A percentile compares a stretch with the other conserved stretches of the same genome.
Evolutionary conservation across 2,329 filamentous ascomycete species (phyloP).

Genomic region (Verticillium tricorpus): DNA sequence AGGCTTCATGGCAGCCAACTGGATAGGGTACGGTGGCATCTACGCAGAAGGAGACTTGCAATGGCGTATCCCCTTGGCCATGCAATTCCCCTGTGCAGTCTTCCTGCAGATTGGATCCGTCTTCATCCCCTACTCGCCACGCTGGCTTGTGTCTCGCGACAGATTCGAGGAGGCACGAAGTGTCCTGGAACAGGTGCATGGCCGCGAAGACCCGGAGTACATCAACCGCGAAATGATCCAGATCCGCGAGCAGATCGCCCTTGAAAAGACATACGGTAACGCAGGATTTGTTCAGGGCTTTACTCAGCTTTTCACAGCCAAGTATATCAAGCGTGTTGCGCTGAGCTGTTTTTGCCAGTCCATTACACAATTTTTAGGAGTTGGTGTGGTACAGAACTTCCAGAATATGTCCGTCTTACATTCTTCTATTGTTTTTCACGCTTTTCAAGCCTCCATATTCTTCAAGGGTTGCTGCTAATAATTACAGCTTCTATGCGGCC

Average conservation of each 20-base stretch:
- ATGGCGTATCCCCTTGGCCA: slow-evolving; percentile 49
- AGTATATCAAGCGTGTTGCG: background rate
- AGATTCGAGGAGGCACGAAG: background rate
- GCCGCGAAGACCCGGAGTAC: background rate
- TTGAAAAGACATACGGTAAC: background rate
- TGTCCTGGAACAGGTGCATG: background rate
- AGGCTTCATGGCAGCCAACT: slow-evolving; percentile 53
- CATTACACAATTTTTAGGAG: background rate
- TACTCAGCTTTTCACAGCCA: no score
- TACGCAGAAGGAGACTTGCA: slow-evolving; percentile 48
- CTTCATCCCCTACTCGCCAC: slow-evolving; percentile 13
- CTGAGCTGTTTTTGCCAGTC: background rate
- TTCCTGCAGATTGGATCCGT: slow-evolving; percentile 43
- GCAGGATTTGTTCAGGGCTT: no score
- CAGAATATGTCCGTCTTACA: background rate
- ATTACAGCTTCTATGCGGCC: background rate
- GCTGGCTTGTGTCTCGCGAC: slow-evolving; percentile 9
- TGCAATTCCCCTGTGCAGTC: slow-evolving; percentile 53
- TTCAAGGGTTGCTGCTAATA: no score
- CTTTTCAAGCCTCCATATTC: no score
- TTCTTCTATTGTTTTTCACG: no score
- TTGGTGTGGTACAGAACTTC: background rate
- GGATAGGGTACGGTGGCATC: slow-evolving; percentile 51
- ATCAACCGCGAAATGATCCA: background rate
- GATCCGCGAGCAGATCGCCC: background rate